These are phyloP conservation scores for Mimosa pudica DNA, from an alignment of 306 rosid species.

Conservation along the genomic window DNA sequence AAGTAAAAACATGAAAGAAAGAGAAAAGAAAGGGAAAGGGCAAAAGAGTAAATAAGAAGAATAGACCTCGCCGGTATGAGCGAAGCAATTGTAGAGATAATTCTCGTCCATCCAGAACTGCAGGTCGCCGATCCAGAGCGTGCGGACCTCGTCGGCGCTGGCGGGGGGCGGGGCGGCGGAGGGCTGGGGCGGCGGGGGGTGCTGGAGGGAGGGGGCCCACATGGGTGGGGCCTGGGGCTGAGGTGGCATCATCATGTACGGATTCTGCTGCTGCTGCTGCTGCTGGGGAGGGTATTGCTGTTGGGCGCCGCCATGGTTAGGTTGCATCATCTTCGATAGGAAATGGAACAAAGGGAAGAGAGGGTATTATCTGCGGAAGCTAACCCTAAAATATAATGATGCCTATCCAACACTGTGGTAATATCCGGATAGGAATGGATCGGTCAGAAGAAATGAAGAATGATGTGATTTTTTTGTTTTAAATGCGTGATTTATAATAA, in stretches of 20 bases:
- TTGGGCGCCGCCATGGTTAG: constrained; percentile 52
- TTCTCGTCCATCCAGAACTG: constrained; percentile 97
- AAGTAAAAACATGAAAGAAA: no score
- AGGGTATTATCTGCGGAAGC: no score
- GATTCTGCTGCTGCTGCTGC: constrained; percentile 46
- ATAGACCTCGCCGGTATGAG: constrained; percentile 78
- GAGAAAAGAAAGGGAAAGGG: no score
- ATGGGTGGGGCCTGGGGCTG: constrained; percentile 50
- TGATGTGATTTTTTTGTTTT: no score
- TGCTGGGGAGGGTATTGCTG: constrained; percentile 69
- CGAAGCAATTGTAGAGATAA: constrained; percentile 64
- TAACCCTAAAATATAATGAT: no score
- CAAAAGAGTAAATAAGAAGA: no score
- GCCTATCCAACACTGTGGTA: no score
- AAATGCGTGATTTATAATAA: no score
- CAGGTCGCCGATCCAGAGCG: constrained; percentile 97
- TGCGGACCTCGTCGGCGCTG: constrained; percentile 79
- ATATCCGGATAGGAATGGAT: no score
- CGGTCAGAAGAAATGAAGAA: no score
- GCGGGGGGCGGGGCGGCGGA: constrained; percentile 42
- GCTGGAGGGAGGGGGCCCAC: constrained; percentile 62
- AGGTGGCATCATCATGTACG: constrained; percentile 85
- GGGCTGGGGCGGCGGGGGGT: constrained; percentile 32
- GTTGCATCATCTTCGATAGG: constrained; percentile 69
- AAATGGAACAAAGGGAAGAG: no score